These are phyloP conservation scores for Salix suchowensis DNA, from an alignment of 345 rosid species.

Conservation along the genomic window DNA sequence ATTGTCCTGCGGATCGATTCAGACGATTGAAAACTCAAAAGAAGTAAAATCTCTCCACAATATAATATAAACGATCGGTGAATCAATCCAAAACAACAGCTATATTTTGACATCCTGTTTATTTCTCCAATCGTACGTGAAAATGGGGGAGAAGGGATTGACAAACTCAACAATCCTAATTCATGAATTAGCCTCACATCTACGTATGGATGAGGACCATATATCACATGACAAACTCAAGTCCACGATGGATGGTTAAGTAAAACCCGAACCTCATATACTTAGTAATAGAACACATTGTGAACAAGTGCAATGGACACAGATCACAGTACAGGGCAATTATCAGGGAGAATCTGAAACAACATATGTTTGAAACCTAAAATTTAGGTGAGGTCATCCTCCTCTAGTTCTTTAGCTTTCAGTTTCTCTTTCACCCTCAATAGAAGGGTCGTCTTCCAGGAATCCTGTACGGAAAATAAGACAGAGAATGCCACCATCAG, in stretches of 20 bases:
- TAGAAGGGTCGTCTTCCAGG: constrained; percentile 94
- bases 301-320: neutral
- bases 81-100: neutral
- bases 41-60: neutral
- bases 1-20: neutral
- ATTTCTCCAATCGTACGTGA: neutral
- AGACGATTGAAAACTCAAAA: neutral
- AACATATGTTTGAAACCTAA: constrained; percentile 5
- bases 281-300: constrained; percentile 3
- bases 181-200: neutral
- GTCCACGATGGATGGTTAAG: neutral
- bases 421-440: constrained; percentile 97
- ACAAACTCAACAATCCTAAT: neutral
- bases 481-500: neutral
- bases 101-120: neutral
- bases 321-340: constrained; percentile 12
- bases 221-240: constrained; percentile 10
- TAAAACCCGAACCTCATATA: constrained; percentile 14
- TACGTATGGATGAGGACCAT: neutral
- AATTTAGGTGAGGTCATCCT: constrained; percentile 89
- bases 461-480: constrained; percentile 43
- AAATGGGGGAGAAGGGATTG: neutral
- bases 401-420: constrained; percentile 90
- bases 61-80: neutral
- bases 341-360: constrained; percentile 21